These are phyloP conservation scores for Apiospora pterosperma DNA, from an alignment of 2,329 filamentous ascomycete species.

Conservation along the genomic window DNA sequence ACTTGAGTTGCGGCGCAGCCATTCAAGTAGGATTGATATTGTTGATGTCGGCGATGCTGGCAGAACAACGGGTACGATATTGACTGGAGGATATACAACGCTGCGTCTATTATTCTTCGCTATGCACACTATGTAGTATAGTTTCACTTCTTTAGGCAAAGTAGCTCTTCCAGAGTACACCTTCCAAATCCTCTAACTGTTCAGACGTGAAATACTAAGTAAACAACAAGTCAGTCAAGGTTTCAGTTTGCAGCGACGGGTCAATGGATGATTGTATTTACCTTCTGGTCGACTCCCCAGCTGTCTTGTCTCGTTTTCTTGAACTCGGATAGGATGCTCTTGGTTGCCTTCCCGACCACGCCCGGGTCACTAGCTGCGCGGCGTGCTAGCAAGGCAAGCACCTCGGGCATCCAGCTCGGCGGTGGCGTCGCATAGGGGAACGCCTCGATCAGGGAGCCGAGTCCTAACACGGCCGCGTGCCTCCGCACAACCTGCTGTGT, in stretches of 20 bases:
- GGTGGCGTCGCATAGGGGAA: conserved; percentile 96
- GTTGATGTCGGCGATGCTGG: too few species aligned
- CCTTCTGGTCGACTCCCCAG: conserved; percentile 97
- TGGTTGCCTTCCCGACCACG: conserved; percentile 92
- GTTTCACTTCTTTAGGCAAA: conserved; percentile 69
- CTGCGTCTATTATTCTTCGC: background rate
- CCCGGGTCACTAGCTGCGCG: conserved; percentile 86
- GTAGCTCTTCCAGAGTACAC: conserved; percentile 99
- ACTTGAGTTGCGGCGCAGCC: background rate
- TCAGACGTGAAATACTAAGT: conserved; percentile 77
- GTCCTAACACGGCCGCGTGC: conserved; percentile 86
- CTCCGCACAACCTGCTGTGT: conserved; percentile 77
- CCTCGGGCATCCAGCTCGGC: conserved; percentile 89
- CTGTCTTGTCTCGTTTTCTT: conserved; percentile 99
- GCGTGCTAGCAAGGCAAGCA: conserved; percentile 79
- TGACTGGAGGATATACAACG: background rate
- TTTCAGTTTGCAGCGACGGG: background rate
- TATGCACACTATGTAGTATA: background rate
- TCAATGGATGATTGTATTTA: conserved; percentile 39
- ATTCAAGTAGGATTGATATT: too few species aligned
- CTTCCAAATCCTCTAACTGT: conserved; percentile 91
- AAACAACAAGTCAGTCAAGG: conserved; percentile 22
- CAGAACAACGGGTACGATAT: too few species aligned
- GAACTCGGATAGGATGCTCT: conserved; percentile 91
- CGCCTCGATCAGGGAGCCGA: conserved; percentile 88